phyloP scores from a whole-genome alignment of 371 early-diverging fungal species.

The Rhizomucor miehei region DNA sequence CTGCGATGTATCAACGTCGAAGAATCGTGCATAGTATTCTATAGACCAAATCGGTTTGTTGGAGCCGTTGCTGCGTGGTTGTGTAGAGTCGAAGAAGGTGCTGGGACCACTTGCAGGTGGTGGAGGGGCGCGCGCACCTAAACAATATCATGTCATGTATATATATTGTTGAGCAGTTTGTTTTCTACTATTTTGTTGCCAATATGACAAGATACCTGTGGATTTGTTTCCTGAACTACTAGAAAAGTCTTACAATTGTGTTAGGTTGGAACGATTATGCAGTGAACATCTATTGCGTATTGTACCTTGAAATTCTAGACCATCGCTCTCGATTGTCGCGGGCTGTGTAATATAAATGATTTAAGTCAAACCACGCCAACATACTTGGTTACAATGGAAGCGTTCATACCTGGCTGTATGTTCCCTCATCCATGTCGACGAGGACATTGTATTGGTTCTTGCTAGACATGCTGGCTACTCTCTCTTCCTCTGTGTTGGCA shows the following conservation, averaged over 20 bases:
- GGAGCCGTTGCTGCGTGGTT: constrained; percentile 21
- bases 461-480: constrained; percentile 26
- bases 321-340: constrained; percentile 50
- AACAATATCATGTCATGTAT: neutral
- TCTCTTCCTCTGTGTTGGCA: too few relatives aligned
- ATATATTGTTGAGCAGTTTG: too few relatives aligned
- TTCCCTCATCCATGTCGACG: constrained; percentile 49
- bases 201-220: constrained; percentile 6
- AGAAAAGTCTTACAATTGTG: constrained; percentile 14
- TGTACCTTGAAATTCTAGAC: constrained; percentile 50
- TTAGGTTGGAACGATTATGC: neutral
- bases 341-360: constrained; percentile 20
- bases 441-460: constrained; percentile 51
- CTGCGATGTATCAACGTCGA: constrained; percentile 87
- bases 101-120: constrained; percentile 13
- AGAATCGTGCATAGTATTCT: constrained; percentile 86
- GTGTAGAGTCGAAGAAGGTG: constrained; percentile 40
- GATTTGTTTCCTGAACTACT: constrained; percentile 10
- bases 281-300: neutral
- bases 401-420: constrained; percentile 29
- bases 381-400: neutral
- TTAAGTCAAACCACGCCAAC: too few relatives aligned
- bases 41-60: constrained; percentile 69
- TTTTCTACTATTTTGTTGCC: too few relatives aligned
- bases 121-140: constrained; percentile 14